Base-by-base conservation (phyloP, 768 basidiomycete genomes). In the Kondoa subrosea region DNA sequence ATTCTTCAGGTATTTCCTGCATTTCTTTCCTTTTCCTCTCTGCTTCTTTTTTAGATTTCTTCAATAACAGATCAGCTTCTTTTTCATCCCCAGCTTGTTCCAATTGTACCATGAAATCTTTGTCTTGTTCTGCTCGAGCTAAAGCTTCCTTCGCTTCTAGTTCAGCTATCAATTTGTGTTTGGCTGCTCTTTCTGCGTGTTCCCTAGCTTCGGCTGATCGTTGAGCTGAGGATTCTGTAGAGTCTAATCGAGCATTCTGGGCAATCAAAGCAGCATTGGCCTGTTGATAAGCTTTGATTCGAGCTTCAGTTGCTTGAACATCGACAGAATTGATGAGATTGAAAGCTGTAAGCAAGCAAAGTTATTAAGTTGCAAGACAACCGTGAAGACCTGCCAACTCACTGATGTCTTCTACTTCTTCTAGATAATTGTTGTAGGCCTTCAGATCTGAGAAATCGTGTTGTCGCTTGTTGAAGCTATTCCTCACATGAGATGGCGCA, bases 321-420 rank as follows among this genome's bases (percentile, higher is more conserved):
- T 95, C 86, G 58, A 92, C 82, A 31, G 89, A 87, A 71, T 95
- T 86, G 67, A 96, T 91, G 34, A 97, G 85, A 76, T 97, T 96
- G 80, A 93, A 96, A 3, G 89, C 92, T 92, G 73, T 62, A 21
- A 72, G 77, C 64, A 57, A 80, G 68, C 59, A 66, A 27, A 69
- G 59, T 34, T 60, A 56, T 17, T 15, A 57, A 63, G 65, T 61
- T n/a, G n/a, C n/a, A n/a, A n/a, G n/a, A n/a, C n/a, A n/a, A n/a
- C n/a, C n/a, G n/a, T n/a, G n/a, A n/a, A n/a, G n/a, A 14, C 34
- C 21, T 25, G 29, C 4, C 8, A 8, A 75, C 84, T 75, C 71
- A 85, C 85, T 84, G 72, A 96, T 86, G 73, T 95, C 89, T 78
- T 99, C 93, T 1, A 92, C 91, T 76, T 89, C 85, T 77, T 99